Evolutionary conservation across 305 asterid genomes (phyloP), one percentile per base, ranked within the genome.

Genomic region (Nicotiana rustica): DNA sequence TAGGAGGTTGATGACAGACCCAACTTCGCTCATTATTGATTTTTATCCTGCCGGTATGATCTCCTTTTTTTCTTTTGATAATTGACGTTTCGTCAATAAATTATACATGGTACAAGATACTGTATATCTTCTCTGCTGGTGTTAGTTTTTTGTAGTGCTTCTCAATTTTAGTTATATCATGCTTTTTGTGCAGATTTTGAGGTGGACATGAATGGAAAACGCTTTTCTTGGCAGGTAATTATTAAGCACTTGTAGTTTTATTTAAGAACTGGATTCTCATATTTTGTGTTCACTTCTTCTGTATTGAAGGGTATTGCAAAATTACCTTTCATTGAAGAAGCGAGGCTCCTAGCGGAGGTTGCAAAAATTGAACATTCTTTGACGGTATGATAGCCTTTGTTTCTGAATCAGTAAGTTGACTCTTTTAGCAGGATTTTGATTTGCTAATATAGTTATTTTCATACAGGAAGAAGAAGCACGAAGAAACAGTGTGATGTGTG

Each of bases 121-220:
- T 2, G 12, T 52, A 52, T 75, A 29, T 75, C 33, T 56, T 31
- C n/a, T 33, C 67, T 77, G 31, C 38, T 56, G 67, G 55, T 77
- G 8, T 82, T 33, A 83, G 33, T 86, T 90, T 29, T 33, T 31
- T 13, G 15, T 77, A 10, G 52, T 77, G 81, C 81, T 77, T 77
- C 52, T 76, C 52, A 31, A 31, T 56, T 77, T 65, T 31, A 31
- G 67, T 56, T 33, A 77, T 2, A 77, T 77, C 67, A 17, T 56
- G 67, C 80, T 76, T 65, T 65, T 1, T 56, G 67, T 77, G 81
- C 67, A 94, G 99, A 96, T 89, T 96, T 96, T 67, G 99, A 93
- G 88, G 96, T 96, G 75, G 99, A 96, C 91, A 96, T 94, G 99
- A 95, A 93, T 56, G 99, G 99, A 14, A 94, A 96, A 85, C 89